A percentile compares a stretch with the other conserved stretches of the same genome.
phyloP scores from a whole-genome alignment of 257 asterid species.

The Solanum chiquidenum region DNA sequence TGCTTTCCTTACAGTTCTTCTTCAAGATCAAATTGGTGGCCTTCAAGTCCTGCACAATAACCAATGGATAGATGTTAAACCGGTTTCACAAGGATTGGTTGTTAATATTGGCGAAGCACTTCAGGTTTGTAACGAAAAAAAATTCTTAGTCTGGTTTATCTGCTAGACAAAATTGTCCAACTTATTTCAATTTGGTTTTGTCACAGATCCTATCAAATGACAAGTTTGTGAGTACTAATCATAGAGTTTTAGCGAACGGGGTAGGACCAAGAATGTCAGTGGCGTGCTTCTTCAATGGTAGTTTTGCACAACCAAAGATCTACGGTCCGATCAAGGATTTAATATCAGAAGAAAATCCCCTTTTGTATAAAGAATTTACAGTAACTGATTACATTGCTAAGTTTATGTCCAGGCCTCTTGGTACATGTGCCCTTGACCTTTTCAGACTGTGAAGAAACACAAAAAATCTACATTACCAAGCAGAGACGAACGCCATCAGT shows the following conservation, averaged over 20 bases:
- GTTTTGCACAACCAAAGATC: slow-evolving; percentile 6
- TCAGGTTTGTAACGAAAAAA: slow-evolving; percentile 25
- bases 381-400: slow-evolving; percentile 28
- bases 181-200: not conserved
- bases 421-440: slow-evolving; percentile 38
- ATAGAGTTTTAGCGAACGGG: slow-evolving; percentile 47
- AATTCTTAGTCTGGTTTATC: not conserved
- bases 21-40: slow-evolving; percentile 65
- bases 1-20: slow-evolving; percentile 50
- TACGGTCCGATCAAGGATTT: slow-evolving; percentile 51
- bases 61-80: slow-evolving; percentile 38
- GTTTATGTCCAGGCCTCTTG: slow-evolving; percentile 32
- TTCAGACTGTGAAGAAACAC: slow-evolving; percentile 20
- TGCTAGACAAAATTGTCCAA: not conserved
- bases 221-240: slow-evolving; percentile 51
- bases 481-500: not conserved
- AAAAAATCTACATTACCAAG: not conserved
- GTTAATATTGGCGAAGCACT: slow-evolving; percentile 65
- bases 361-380: slow-evolving; percentile 35
- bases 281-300: slow-evolving; percentile 50
- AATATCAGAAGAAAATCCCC: slow-evolving; percentile 24
- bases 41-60: slow-evolving; percentile 54
- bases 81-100: slow-evolving; percentile 38
- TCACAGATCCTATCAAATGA: slow-evolving; percentile 50
- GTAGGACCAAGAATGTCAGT: slow-evolving; percentile 61